Conservation (phyloP, 1,139 yeast genomes). For the Debaryomycetaceae sp. region DNA sequence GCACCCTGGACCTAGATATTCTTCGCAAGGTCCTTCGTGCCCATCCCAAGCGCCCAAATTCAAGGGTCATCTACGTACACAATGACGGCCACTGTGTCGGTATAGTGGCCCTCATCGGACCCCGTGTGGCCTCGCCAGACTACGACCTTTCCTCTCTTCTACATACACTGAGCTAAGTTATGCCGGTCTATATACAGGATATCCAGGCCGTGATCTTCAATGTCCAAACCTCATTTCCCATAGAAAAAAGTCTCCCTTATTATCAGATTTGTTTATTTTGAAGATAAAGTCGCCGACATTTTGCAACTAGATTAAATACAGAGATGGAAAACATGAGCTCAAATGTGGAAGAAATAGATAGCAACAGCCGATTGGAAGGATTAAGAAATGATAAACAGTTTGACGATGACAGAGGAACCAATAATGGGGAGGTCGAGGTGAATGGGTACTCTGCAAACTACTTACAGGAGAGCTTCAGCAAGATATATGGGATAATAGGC, state of each 20-base stretch:
- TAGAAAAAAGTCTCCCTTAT: slow-evolving; percentile 11
- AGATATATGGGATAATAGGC: slow-evolving; percentile 9
- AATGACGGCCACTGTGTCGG: slow-evolving; percentile 49
- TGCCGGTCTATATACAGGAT: not conserved
- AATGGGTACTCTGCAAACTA: slow-evolving; percentile 5
- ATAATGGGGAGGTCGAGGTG: slow-evolving; percentile 3
- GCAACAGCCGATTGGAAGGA: slow-evolving; percentile 2
- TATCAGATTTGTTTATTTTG: slow-evolving; percentile 4
- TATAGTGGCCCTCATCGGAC: slow-evolving; percentile 58
- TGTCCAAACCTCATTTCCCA: not conserved
- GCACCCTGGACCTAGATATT: slow-evolving; percentile 61
- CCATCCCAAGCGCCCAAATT: slow-evolving; percentile 41
- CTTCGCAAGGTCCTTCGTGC: slow-evolving; percentile 42
- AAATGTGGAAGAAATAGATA: slow-evolving; percentile 4
- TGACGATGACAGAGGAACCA: not conserved
- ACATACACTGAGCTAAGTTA: no score
- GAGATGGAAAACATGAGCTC: slow-evolving; percentile 7
- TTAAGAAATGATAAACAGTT: slow-evolving; percentile 3
- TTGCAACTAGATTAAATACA: slow-evolving; percentile 10
- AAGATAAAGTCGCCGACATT: slow-evolving; percentile 12
- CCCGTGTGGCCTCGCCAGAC: slow-evolving; percentile 1
- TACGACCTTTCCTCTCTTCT: not conserved
- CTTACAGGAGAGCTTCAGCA: slow-evolving; percentile 9
- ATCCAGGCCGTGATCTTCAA: not conserved
- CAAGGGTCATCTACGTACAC: slow-evolving; percentile 48